Percentiles rank a stretch among this genome's conserved stretches.
Evolutionary conservation across 345 rosid species (phyloP).

Genomic region (Populus ilicifolia): DNA sequence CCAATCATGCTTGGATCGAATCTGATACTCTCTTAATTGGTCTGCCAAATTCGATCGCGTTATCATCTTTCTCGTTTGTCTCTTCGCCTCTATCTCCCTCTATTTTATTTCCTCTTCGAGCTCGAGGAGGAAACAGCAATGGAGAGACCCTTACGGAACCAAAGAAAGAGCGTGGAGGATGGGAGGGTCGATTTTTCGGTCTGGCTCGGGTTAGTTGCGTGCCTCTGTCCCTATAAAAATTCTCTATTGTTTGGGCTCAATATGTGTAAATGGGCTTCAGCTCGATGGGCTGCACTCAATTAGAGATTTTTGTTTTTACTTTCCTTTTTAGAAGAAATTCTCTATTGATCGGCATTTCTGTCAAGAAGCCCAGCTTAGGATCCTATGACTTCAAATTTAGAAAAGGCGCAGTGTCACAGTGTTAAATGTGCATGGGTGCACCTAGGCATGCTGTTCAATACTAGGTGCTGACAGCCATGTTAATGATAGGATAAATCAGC

Average conservation of each 20-base stretch:
- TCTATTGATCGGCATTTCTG: not conserved
- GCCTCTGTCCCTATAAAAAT: not conserved
- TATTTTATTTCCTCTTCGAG: not conserved
- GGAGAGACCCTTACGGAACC: conserved; percentile 20
- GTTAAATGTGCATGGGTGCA: too few relatives aligned
- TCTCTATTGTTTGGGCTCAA: not conserved
- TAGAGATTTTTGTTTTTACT: too few relatives aligned
- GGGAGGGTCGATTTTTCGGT: conserved; percentile 21
- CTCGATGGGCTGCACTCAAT: not conserved
- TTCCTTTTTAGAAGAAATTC: too few relatives aligned
- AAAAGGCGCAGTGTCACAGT: not conserved
- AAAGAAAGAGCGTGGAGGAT: conserved; percentile 1
- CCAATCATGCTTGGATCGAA: conserved; percentile 95
- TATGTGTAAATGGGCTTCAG: not conserved
- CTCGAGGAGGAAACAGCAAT: conserved; percentile 6
- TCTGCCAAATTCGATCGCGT: conserved; percentile 94
- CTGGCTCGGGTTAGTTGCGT: conserved; percentile 29
- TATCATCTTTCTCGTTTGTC: conserved; percentile 51
- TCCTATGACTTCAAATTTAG: not conserved
- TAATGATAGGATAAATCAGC: too few relatives aligned
- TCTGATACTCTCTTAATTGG: conserved; percentile 91
- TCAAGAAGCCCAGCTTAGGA: not conserved
- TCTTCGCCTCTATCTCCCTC: not conserved
- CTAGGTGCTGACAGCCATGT: too few relatives aligned
- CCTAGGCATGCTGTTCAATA: too few relatives aligned